Percentiles rank a stretch among this genome's conserved stretches.
These are phyloP conservation scores for Lizonia empirigonia DNA, from an alignment of 2,329 filamentous ascomycete genomes.

Conservation along the genomic window DNA sequence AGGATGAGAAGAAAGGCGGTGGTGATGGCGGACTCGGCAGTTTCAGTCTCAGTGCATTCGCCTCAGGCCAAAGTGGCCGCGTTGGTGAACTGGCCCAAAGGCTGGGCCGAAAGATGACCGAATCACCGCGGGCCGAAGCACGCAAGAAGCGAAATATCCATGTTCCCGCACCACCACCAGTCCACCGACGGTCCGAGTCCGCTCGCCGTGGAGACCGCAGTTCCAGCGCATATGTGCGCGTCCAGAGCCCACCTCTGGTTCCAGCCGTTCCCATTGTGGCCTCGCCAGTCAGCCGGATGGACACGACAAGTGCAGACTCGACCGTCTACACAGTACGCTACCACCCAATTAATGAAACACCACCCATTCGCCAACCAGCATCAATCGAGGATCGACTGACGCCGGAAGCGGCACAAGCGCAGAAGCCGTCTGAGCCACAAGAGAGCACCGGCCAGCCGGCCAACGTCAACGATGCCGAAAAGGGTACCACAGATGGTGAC, in stretches of 20 bases:
- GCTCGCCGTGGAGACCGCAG: slow-evolving; percentile 29
- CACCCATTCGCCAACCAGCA: slow-evolving; percentile 25
- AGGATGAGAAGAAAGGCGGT: slow-evolving; percentile 34
- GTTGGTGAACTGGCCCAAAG: slow-evolving; percentile 38
- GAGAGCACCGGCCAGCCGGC: slow-evolving; percentile 13
- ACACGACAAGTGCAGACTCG: slow-evolving; percentile 66
- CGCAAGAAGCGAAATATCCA: slow-evolving; percentile 42
- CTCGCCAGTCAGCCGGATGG: slow-evolving; percentile 64
- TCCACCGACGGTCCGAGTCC: slow-evolving; percentile 36
- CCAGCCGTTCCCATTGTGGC: slow-evolving; percentile 52
- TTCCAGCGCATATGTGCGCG: slow-evolving; percentile 36
- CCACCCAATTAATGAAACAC: slow-evolving; percentile 58
- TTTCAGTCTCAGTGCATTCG: slow-evolving; percentile 26
- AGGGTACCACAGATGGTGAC: slow-evolving; percentile 26
- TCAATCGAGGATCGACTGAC: slow-evolving; percentile 25
- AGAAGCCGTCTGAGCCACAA: slow-evolving; percentile 7
- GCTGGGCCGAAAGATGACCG: slow-evolving; percentile 36
- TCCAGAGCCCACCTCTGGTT: slow-evolving; percentile 49
- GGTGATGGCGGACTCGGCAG: slow-evolving; percentile 30
- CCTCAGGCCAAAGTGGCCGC: slow-evolving; percentile 33
- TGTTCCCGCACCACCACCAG: slow-evolving; percentile 41
- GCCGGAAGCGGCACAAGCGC: slow-evolving; percentile 10
- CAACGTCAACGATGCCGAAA: slow-evolving; percentile 38
- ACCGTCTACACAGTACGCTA: slow-evolving; percentile 69
- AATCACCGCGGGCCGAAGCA: slow-evolving; percentile 34